Evolutionary conservation across 2,329 filamentous ascomycete genomes (phyloP).

Genomic region (Sphaerulina vaccinii): DNA sequence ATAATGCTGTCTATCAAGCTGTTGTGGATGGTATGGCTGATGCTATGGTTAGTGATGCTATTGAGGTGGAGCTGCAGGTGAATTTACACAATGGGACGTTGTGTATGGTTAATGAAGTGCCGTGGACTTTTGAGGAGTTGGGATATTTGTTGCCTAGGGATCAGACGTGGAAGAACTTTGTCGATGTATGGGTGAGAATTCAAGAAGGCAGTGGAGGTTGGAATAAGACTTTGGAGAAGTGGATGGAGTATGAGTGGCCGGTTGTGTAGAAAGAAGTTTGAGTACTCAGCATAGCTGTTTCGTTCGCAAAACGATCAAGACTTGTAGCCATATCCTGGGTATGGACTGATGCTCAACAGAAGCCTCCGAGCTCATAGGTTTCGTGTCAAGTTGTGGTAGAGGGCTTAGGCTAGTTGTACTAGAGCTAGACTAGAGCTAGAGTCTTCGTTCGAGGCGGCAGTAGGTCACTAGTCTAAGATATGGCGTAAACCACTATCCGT

Average conservation of each 20-base stretch:
- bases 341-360: too few species aligned
- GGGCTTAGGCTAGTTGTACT: too few species aligned
- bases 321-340: too few species aligned
- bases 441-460: too few species aligned
- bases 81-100: slow-evolving; percentile 5
- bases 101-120: slow-evolving; percentile 9
- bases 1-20: slow-evolving; percentile 10
- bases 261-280: too few species aligned
- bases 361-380: too few species aligned
- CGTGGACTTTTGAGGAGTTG: slow-evolving; percentile 11
- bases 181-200: slow-evolving; percentile 2
- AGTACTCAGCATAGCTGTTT: too few species aligned
- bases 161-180: slow-evolving; percentile 5
- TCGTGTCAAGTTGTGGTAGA: too few species aligned
- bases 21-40: slow-evolving; percentile 1
- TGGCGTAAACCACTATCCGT: too few species aligned
- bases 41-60: slow-evolving; percentile 8
- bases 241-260: not conserved
- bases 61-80: slow-evolving; percentile 11
- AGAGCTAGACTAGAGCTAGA: too few species aligned
- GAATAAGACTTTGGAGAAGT: not conserved
- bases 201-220: not conserved
- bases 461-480: too few species aligned
- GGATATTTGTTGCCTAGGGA: slow-evolving; percentile 8
- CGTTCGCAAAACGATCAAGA: too few species aligned